Evolutionary conservation across 495 filamentous ascomycete species (phyloP).

Genomic region (Penicillium lagena): DNA sequence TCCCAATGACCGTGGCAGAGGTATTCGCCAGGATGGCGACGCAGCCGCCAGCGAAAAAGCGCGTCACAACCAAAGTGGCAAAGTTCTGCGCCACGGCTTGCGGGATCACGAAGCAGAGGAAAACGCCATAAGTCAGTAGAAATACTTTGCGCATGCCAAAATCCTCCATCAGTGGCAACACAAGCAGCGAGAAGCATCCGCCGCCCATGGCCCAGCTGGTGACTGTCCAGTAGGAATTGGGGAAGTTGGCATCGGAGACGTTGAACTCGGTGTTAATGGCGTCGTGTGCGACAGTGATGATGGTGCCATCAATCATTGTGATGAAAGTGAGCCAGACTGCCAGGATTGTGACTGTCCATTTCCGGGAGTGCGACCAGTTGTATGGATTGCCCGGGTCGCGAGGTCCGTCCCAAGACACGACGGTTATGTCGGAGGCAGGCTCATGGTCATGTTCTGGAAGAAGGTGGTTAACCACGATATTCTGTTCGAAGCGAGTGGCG

Average conservation of each 20-base stretch:
- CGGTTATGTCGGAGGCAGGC: constrained; percentile 10
- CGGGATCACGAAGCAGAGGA: constrained; percentile 40
- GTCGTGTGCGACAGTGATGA: constrained; percentile 34
- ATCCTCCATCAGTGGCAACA: constrained; percentile 48
- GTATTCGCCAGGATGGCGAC: constrained; percentile 41
- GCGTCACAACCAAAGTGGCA: constrained; percentile 38
- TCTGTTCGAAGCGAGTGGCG: not conserved
- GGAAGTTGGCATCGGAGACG: constrained; percentile 40
- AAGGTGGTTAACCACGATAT: not conserved
- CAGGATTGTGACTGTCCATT: constrained; percentile 24
- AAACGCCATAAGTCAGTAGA: constrained; percentile 34
- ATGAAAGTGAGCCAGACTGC: constrained; percentile 25
- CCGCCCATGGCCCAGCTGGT: constrained; percentile 46
- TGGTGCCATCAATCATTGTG: constrained; percentile 38
- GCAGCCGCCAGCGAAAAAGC: constrained; percentile 43
- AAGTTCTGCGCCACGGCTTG: constrained; percentile 45
- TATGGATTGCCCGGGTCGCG: constrained; percentile 51
- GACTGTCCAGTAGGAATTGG: constrained; percentile 47
- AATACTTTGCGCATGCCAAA: constrained; percentile 42
- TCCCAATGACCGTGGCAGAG: constrained; percentile 38
- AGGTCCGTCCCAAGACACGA: constrained; percentile 44
- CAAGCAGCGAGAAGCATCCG: constrained; percentile 35
- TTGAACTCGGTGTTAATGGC: constrained; percentile 32
- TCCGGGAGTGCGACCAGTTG: constrained; percentile 51
- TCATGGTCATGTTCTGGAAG: constrained; percentile 12